phyloP scores from a whole-genome alignment of 371 early-diverging fungal species.

The Syncephalastrum racemosum region DNA sequence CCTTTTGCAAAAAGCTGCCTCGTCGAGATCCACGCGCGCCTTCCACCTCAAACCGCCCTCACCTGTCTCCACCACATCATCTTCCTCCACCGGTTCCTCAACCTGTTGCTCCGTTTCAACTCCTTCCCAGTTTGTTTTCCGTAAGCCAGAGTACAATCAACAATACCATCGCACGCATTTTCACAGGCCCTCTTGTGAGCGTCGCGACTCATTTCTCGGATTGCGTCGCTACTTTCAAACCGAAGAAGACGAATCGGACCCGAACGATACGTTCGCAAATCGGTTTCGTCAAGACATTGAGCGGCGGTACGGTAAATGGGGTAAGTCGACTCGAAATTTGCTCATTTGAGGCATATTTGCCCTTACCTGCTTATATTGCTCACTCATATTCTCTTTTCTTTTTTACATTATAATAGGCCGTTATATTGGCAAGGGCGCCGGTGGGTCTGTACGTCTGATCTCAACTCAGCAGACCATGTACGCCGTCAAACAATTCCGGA shows the following conservation, averaged over 20 bases:
- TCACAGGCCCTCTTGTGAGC: constrained; percentile 17
- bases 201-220: constrained; percentile 16
- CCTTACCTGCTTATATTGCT: background rate
- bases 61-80: constrained; percentile 14
- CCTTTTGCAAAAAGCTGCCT: constrained; percentile 26
- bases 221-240: constrained; percentile 28
- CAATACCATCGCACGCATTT: constrained; percentile 42
- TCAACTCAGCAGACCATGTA: constrained; percentile 42
- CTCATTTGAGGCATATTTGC: constrained; percentile 22
- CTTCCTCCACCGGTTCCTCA: constrained; percentile 17
- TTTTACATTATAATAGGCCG: constrained; percentile 35
- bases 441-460: constrained; percentile 74
- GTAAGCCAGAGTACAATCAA: constrained; percentile 40
- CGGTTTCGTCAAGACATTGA: constrained; percentile 30
- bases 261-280: constrained; percentile 22
- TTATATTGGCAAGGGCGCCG: constrained; percentile 75
- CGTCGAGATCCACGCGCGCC: constrained; percentile 13
- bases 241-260: constrained; percentile 1
- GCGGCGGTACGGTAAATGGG: constrained; percentile 34
- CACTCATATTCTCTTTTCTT: too few relatives aligned
- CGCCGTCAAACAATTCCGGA: constrained; percentile 84
- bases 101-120: constrained; percentile 5
- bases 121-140: constrained; percentile 40
- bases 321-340: constrained; percentile 13
- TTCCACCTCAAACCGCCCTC: constrained; percentile 25